phyloP scores from a whole-genome alignment of 2,329 filamentous ascomycete genomes.

The Arachnopeziza araneosa region DNA sequence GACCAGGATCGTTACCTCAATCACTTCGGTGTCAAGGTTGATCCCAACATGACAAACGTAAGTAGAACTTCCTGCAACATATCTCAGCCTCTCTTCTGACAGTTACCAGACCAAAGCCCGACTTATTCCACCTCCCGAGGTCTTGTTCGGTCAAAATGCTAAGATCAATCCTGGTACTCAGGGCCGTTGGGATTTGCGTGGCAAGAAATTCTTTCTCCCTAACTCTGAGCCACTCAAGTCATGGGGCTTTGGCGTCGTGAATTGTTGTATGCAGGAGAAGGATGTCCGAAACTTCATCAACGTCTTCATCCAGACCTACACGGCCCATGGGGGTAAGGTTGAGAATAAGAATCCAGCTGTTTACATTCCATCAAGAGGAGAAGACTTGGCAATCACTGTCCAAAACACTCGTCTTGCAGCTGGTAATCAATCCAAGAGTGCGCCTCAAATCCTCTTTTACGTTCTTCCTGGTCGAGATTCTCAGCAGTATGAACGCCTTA shows the following conservation, averaged over 20 bases:
- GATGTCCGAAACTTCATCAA: slow-evolving; percentile 48
- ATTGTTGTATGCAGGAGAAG: slow-evolving; percentile 44
- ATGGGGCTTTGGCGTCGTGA: slow-evolving; percentile 72
- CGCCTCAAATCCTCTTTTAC: slow-evolving; percentile 73
- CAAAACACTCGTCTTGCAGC: slow-evolving; percentile 7
- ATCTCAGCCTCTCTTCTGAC: background rate
- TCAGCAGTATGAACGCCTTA: slow-evolving; percentile 74
- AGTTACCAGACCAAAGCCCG: slow-evolving; percentile 54
- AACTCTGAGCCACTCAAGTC: slow-evolving; percentile 58
- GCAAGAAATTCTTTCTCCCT: slow-evolving; percentile 66
- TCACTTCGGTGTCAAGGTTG: slow-evolving; percentile 70
- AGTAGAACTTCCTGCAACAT: background rate
- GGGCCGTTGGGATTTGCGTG: slow-evolving; percentile 84
- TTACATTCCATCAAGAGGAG: slow-evolving; percentile 11
- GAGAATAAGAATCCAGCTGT: slow-evolving; percentile 41
- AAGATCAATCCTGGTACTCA: slow-evolving; percentile 54
- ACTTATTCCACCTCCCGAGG: slow-evolving; percentile 63
- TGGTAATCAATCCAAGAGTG: slow-evolving; percentile 16
- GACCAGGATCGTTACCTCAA: slow-evolving; percentile 60
- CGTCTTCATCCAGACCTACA: slow-evolving; percentile 57
- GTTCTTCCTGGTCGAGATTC: slow-evolving; percentile 67
- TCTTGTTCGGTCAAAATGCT: slow-evolving; percentile 50
- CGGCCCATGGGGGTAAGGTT: slow-evolving; percentile 55
- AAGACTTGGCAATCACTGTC: slow-evolving; percentile 14
- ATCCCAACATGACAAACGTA: slow-evolving; percentile 52